Evolutionary conservation across 1,284 basidiomycete species (phyloP).

Genomic region (Xanthoconium separans): DNA sequence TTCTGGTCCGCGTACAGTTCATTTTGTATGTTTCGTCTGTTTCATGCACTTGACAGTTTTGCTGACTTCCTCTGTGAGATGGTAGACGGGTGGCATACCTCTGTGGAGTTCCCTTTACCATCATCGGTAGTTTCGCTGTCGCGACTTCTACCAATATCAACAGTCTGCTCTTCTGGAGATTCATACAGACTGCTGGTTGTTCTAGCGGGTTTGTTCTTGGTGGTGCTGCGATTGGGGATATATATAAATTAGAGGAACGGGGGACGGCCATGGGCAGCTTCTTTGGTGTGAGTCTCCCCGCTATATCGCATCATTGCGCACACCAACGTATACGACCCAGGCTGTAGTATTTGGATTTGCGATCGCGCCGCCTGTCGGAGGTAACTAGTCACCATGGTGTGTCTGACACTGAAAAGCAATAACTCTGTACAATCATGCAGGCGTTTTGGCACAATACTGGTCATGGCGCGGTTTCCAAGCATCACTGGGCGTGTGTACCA

Average conservation of each 20-base stretch:
- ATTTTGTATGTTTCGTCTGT: constrained; percentile 24
- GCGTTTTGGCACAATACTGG: constrained; percentile 46
- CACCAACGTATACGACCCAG: constrained; percentile 22
- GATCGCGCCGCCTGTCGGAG: constrained; percentile 43
- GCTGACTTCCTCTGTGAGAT: constrained; percentile 20
- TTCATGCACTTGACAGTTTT: constrained; percentile 9
- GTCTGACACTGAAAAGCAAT: neutral
- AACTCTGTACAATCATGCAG: constrained; percentile 19
- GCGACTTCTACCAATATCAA: constrained; percentile 35
- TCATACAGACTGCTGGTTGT: constrained; percentile 47
- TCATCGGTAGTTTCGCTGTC: constrained; percentile 43
- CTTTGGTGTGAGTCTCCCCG: constrained; percentile 35
- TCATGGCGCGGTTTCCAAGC: constrained; percentile 74
- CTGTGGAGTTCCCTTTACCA: constrained; percentile 44
- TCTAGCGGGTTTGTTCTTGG: constrained; percentile 43
- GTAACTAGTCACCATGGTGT: constrained; percentile 20
- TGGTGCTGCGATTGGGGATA: constrained; percentile 49
- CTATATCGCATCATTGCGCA: neutral
- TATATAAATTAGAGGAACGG: constrained; percentile 45
- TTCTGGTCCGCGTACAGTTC: constrained; percentile 26
- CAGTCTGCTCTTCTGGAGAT: constrained; percentile 44
- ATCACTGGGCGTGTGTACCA: constrained; percentile 44
- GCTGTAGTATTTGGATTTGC: constrained; percentile 45
- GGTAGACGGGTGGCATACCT: constrained; percentile 46
- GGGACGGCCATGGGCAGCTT: constrained; percentile 50